Evolutionary conservation across 2,329 filamentous ascomycete genomes (phyloP).

Genomic region (Sphaerulina vaccinii): DNA sequence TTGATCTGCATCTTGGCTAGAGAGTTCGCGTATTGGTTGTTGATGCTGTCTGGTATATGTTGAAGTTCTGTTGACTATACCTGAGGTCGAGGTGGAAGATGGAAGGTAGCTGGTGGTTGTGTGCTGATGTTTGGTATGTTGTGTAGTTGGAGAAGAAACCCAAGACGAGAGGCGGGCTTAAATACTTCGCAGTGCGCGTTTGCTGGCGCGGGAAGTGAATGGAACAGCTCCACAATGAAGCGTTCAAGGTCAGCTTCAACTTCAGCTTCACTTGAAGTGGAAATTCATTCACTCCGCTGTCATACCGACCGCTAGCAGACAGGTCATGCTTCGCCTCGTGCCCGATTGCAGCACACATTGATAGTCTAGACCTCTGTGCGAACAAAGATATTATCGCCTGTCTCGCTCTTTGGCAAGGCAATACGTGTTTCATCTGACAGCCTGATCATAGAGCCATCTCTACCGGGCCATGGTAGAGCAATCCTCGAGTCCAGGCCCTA

Average conservation of each 20-base stretch:
- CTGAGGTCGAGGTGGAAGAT: not conserved
- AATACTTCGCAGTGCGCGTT: not conserved
- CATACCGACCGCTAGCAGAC: no score
- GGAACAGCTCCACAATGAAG: not conserved
- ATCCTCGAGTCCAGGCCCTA: no score
- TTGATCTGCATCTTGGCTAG: conserved; percentile 6
- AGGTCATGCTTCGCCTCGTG: no score
- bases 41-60: not conserved
- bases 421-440: no score
- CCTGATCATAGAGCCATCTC: no score
- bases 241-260: not conserved
- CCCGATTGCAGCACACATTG: no score
- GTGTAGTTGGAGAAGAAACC: not conserved
- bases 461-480: no score
- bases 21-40: not conserved
- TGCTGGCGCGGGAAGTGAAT: not conserved
- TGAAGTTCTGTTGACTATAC: not conserved
- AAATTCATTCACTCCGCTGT: no score
- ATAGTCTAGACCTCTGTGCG: no score
- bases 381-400: no score
- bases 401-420: no score
- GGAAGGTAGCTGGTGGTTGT: not conserved
- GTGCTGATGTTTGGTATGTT: not conserved
- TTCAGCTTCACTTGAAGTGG: not conserved
- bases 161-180: no score